Base-by-base conservation (phyloP, 176 grass and related monocot species). In the Phyllostachys edulis region DNA sequence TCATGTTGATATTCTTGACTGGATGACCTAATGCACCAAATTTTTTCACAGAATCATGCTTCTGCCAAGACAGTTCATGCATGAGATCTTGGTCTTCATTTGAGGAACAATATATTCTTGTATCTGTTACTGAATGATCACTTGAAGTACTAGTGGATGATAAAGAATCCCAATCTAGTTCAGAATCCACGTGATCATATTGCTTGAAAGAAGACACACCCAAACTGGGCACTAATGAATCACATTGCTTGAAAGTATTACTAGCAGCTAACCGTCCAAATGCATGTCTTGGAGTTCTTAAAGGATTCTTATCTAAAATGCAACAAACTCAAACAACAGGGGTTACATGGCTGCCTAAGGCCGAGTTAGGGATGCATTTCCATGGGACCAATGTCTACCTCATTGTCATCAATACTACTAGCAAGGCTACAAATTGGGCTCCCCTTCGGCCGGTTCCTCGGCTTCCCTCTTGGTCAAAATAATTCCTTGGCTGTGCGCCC, bases 261-360 rank as follows among this genome's bases (percentile, higher is more conserved):
- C 71, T 75, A 88, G 89, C 77, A 68, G 89, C 93, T 79, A 98
- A 79, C 78, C 87, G 85, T 77, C 77, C 87, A 87, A 98, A 98
- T 89, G 93, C 91, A 80, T 94, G 87, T 71, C 77, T 98, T 86
- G 93, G 91, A 83, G 91, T 98, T 87, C 87, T 93, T 50, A 79
- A 75, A 82, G 96, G 91, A 29, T 29, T 29, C 29, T 29, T 29
- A 29, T 29, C 29, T 29, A 29, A 29, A 29, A 29, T 0, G 29
- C 29, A 29, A 29, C 29, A 29, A 29, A 29, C 29, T 29, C 29
- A 29, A 29, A 29, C 29, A 29, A 29, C 29, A 29, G 0, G 29
- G 29, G 29, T 29, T 29, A 29, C 29, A 29, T 29, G 29, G 29
- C 1, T 29, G 29, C 29, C 29, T 29, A 29, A 29, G 29, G 1